A percentile compares a stretch with the other conserved stretches of the same genome.
phyloP scores from a whole-genome alignment of 768 basidiomycete genomes.

The Trametopsis cervina region DNA sequence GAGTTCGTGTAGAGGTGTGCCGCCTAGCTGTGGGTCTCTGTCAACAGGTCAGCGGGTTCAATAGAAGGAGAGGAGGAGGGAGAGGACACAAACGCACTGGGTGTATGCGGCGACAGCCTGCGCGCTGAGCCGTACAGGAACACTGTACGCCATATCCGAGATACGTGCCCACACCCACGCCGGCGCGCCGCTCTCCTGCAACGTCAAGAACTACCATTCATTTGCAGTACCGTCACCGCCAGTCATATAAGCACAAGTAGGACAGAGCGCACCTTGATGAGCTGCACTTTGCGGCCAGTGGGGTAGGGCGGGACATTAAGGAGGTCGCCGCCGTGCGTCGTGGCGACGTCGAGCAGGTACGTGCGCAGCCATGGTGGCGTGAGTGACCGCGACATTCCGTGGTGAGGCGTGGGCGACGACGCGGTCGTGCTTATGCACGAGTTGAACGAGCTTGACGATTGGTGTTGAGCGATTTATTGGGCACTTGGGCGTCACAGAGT shows the following conservation, averaged over 20 bases:
- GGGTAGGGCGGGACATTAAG: constrained; percentile 24
- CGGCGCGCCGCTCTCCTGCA: constrained; percentile 23
- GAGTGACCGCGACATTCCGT: constrained; percentile 32
- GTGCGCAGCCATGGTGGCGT: constrained; percentile 48
- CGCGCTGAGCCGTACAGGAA: constrained; percentile 50
- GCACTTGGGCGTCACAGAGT: no score
- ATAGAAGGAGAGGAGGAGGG: background rate
- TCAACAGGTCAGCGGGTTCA: background rate
- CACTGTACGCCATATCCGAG: constrained; percentile 46
- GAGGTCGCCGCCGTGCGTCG: constrained; percentile 43
- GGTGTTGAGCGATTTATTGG: no score
- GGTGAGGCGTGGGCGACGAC: background rate
- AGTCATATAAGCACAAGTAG: background rate
- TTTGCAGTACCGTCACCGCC: background rate
- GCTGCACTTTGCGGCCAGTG: constrained; percentile 49
- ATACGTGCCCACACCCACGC: constrained; percentile 53
- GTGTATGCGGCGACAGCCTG: constrained; percentile 41
- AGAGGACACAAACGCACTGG: constrained; percentile 18
- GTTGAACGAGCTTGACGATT: background rate
- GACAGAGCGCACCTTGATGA: constrained; percentile 40
- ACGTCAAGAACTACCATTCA: constrained; percentile 46
- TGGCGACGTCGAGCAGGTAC: constrained; percentile 44
- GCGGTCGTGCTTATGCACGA: no score
- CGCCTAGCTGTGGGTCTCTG: constrained; percentile 16
- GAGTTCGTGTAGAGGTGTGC: constrained; percentile 33